phyloP scores from a whole-genome alignment of 805 yeast species.

The Cyberlindnera japonica region DNA sequence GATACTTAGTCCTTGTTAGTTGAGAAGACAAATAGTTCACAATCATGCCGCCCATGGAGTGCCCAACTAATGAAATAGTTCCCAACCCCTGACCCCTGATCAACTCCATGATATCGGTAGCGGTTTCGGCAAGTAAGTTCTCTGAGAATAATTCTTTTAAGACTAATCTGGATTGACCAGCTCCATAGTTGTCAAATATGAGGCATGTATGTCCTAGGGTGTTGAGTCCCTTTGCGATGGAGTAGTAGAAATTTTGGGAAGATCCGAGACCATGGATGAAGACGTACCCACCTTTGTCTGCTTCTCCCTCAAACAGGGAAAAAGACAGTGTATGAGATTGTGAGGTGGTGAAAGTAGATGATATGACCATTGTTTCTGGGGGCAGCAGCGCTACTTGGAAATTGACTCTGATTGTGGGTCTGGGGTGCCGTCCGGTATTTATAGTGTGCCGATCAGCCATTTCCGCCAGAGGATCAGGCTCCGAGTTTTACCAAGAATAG shows the following conservation, averaged over 20 bases:
- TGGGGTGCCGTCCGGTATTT: too few relatives aligned
- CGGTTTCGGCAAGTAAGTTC: not conserved
- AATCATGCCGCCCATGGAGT: conserved; percentile 11
- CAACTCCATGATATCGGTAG: conserved; percentile 1
- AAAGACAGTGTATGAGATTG: conserved; percentile 1
- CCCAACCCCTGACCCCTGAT: conserved; percentile 1
- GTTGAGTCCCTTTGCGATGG: conserved; percentile 6
- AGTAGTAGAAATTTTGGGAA: conserved; percentile 8
- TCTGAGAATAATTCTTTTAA: not conserved
- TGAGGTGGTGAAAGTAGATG: conserved; percentile 2
- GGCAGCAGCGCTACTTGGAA: too few relatives aligned
- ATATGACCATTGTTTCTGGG: too few relatives aligned
- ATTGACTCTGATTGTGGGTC: too few relatives aligned
- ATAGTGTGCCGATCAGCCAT: too few relatives aligned
- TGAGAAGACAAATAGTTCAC: conserved; percentile 1
- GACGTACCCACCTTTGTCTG: not conserved
- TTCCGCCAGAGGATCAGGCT: too few relatives aligned
- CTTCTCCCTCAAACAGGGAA: not conserved
- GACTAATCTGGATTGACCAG: not conserved
- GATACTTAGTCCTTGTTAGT: too few relatives aligned
- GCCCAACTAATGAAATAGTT: conserved; percentile 3
- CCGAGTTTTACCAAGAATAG: too few relatives aligned
- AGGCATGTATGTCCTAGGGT: not conserved
- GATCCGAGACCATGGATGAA: conserved; percentile 12
- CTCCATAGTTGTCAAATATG: conserved; percentile 10